Evolutionary conservation across 768 basidiomycete species (phyloP).

Genomic region (Sutorius australiensis): DNA sequence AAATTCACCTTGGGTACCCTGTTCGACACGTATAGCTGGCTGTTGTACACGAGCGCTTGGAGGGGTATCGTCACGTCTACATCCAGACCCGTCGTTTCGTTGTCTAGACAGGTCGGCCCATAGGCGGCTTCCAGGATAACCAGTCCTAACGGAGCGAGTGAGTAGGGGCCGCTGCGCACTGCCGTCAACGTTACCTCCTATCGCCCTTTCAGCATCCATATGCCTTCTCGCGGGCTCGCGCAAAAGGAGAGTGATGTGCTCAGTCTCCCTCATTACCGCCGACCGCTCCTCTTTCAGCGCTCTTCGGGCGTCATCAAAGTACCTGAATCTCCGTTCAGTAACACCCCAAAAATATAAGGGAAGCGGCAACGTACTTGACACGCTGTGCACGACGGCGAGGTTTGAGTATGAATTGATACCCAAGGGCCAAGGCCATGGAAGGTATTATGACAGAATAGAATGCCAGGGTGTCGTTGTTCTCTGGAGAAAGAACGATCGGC

Average conservation of each 20-base stretch:
- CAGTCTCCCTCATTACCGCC: constrained; percentile 58
- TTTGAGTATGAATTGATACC: constrained; percentile 56
- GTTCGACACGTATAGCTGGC: constrained; percentile 74
- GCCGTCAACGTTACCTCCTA: constrained; percentile 50
- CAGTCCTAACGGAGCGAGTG: constrained; percentile 48
- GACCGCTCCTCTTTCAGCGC: constrained; percentile 62
- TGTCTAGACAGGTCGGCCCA: constrained; percentile 51
- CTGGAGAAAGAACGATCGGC: constrained; percentile 54
- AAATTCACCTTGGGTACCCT: constrained; percentile 64
- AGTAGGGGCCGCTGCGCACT: constrained; percentile 9
- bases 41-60: constrained; percentile 75
- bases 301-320: constrained; percentile 61
- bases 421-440: constrained; percentile 46
- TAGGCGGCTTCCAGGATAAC: constrained; percentile 75
- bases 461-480: constrained; percentile 44
- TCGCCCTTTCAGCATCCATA: constrained; percentile 57
- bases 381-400: constrained; percentile 53
- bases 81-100: constrained; percentile 50
- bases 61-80: constrained; percentile 79
- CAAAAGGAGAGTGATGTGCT: constrained; percentile 59
- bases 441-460: constrained; percentile 53
- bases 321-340: constrained; percentile 40
- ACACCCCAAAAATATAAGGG: constrained; percentile 7
- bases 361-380: constrained; percentile 40
- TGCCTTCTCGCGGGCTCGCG: constrained; percentile 65